A percentile compares a stretch with the other conserved stretches of the same genome.
Conservation (phyloP, 1,284 basidiomycete species). For the Takashimella tepidaria region DNA sequence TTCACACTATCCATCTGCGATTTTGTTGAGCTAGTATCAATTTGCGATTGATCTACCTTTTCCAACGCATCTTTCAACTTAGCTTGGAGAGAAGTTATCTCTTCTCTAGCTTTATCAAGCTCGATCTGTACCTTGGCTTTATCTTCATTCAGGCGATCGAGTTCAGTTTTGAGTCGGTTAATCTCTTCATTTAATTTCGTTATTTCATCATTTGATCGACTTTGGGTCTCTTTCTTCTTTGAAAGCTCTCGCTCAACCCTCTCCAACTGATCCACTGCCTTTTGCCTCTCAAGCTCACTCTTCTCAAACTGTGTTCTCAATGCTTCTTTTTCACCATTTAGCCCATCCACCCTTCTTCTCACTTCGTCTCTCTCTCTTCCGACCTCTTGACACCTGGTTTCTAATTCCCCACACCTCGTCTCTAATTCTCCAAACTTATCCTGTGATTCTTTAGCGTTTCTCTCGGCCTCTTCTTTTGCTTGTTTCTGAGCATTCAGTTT, state of each 20-base stretch:
- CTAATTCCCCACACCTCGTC: background rate
- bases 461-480: slow-evolving; percentile 2
- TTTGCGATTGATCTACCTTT: background rate
- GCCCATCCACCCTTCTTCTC: background rate
- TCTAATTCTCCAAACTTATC: slow-evolving; percentile 3
- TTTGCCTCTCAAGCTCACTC: background rate
- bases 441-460: slow-evolving; percentile 9
- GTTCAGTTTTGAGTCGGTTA: too few species aligned
- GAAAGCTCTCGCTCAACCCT: too few species aligned
- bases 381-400: too few species aligned
- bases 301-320: too few species aligned
- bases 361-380: too few species aligned
- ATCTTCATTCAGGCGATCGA: background rate
- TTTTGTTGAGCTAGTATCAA: too few species aligned
- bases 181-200: too few species aligned
- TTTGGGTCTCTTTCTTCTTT: background rate
- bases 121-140: background rate
- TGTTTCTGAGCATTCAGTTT: background rate
- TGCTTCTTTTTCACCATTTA: too few species aligned
- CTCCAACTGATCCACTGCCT: background rate
- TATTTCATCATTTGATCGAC: background rate
- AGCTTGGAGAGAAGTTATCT: background rate
- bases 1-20: background rate
- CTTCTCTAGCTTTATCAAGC: background rate
- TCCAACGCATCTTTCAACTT: background rate